These are phyloP conservation scores for Diaporthe australafricana DNA, from an alignment of 2,329 filamentous ascomycete species.

Conservation along the genomic window DNA sequence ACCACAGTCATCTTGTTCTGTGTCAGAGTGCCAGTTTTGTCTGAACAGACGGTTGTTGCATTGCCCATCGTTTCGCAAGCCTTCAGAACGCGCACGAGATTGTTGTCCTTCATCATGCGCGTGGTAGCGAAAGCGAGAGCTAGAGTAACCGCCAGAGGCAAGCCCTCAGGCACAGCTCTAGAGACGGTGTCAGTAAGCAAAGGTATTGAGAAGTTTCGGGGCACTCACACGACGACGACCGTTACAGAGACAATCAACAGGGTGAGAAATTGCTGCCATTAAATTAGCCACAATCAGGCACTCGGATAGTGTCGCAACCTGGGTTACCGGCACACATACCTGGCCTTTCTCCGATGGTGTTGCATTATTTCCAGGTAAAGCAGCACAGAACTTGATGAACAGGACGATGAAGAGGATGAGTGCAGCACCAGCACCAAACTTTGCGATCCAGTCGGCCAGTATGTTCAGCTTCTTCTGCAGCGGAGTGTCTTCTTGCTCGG, in stretches of 20 bases:
- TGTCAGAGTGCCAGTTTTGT: constrained; percentile 81
- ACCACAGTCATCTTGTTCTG: constrained; percentile 84
- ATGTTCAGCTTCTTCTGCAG: constrained; percentile 64
- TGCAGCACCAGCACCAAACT: constrained; percentile 73
- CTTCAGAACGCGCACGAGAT: constrained; percentile 75
- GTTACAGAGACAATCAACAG: constrained; percentile 76
- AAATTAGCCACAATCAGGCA: not conserved
- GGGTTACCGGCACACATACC: constrained; percentile 10
- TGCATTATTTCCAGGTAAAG: constrained; percentile 60
- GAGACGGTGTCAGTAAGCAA: not conserved
- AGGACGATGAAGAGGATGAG: constrained; percentile 82
- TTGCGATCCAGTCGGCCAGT: constrained; percentile 63
- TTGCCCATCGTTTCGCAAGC: constrained; percentile 82
- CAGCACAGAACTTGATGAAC: constrained; percentile 78
- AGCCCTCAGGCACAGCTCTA: constrained; percentile 71
- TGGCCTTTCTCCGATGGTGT: constrained; percentile 69
- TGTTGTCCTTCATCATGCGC: constrained; percentile 78
- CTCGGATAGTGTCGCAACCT: not conserved
- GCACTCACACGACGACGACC: constrained; percentile 70
- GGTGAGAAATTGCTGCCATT: constrained; percentile 58
- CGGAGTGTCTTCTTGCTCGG: constrained; percentile 63
- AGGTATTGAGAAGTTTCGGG: fast-evolving
- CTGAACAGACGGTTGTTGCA: constrained; percentile 81
- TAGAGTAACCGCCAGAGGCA: constrained; percentile 76
- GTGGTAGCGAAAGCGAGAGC: constrained; percentile 78